Percentiles rank a stretch among this genome's conserved stretches.
These are phyloP conservation scores for Phyllosticta citriasiana DNA, from an alignment of 2,329 filamentous ascomycete genomes.

Conservation along the genomic window DNA sequence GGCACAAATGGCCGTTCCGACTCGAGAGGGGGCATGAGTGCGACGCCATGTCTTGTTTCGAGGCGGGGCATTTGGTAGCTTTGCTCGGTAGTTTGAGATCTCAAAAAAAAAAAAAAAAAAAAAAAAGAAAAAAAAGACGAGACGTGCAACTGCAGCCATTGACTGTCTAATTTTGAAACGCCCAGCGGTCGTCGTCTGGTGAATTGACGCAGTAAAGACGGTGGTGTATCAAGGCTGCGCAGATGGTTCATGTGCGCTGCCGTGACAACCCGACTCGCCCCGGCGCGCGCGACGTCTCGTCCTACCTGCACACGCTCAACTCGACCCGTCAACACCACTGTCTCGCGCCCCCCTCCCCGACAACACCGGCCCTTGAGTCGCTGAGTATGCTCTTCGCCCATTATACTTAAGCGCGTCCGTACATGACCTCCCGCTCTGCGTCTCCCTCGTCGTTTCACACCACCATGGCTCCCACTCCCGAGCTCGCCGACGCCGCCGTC, in stretches of 20 bases:
- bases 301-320: neutral
- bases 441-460: neutral
- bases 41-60: neutral
- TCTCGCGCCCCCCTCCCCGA: neutral
- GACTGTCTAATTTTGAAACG: neutral
- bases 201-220: neutral
- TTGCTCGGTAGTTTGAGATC: constrained; percentile 2
- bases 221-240: neutral
- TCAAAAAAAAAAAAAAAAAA: neutral
- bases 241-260: neutral
- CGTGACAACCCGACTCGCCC: neutral
- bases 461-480: neutral
- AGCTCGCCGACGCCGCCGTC: neutral
- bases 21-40: neutral
- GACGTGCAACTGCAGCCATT: neutral
- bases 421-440: neutral
- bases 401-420: neutral
- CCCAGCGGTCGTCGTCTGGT: neutral
- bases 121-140: neutral
- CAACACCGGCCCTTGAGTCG: neutral
- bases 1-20: neutral
- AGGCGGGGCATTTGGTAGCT: constrained; percentile 2
- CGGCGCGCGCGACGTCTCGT: neutral
- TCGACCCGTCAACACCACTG: neutral
- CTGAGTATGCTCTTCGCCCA: neutral